Conservation (phyloP, 768 basidiomycete genomes). For the Tephrocybe rancida region DNA sequence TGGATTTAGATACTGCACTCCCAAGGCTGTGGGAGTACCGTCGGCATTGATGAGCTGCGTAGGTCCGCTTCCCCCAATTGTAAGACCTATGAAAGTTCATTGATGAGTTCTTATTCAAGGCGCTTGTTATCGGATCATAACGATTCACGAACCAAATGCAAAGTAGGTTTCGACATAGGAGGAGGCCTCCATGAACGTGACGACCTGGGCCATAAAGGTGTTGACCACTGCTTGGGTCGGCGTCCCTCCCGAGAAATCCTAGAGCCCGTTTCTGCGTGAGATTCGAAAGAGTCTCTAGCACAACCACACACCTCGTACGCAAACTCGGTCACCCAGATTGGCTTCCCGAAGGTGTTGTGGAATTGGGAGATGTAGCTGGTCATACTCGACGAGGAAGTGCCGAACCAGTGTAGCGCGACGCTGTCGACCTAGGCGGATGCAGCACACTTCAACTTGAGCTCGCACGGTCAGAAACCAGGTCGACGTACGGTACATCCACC, state of each 20-base stretch:
- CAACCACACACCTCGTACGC: conserved; percentile 53
- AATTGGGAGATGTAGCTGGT: conserved; percentile 1
- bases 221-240: conserved; percentile 35
- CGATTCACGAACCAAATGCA: conserved; percentile 51
- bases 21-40: not conserved
- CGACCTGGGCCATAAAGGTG: conserved; percentile 50
- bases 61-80: not conserved
- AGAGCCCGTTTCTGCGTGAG: not conserved
- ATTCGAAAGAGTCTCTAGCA: conserved; percentile 41
- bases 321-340: conserved; percentile 66
- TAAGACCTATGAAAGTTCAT: not conserved
- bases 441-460: not conserved
- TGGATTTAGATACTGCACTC: not conserved
- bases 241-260: not conserved
- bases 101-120: not conserved
- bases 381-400: not conserved
- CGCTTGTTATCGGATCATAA: not conserved
- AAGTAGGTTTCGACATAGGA: conserved; percentile 58
- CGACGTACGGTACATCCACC: conserved; percentile 21
- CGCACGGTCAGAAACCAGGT: not conserved
- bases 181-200: conserved; percentile 52
- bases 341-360: conserved; percentile 44
- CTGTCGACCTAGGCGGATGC: not conserved
- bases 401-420: not conserved
- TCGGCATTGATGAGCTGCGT: not conserved